Evolutionary conservation across 148 eudicot species (phyloP), one percentile per base, ranked within the genome.

Genomic region (Suaeda aralocaspica): DNA sequence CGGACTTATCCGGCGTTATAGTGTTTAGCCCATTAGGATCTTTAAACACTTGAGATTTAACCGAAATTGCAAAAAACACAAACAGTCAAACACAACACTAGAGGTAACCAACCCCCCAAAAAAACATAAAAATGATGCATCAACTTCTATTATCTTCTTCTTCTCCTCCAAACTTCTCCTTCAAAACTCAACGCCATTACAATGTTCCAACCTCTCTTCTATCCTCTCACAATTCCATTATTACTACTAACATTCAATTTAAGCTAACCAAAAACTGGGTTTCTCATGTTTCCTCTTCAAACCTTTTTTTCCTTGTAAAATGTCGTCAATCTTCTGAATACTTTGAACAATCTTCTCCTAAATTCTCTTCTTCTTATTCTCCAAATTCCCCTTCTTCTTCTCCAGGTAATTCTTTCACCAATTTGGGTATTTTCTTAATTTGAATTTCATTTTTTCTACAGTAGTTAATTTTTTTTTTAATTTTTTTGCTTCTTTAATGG

Each of bases 301-400:
- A 60, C 25, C 51, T 53, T 34, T 24, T 36, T 14, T 70, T 74
- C 67, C 69, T 84, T 50, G 77, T 84, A 1, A 82, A 75, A 68
- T 78, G 84, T 77, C 77, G 87, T 52, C 79, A 78, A 51, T 76
- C 84, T 13, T 72, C 80, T 8, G 82, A 80, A 16, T 74, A 76
- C 68, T 82, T 66, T 64, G 83, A 84, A 24, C 79, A 77, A 34
- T 80, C 82, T 50, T 48, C 67, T 31, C 82, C 81, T 4, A 67
- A 53, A n/a, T 77, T 77, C 19, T 77, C 79, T 14, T 50, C 71
- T 7, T 64, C 79, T 66, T 76, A 64, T 62, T 34, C 76, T 3
- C 72, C 80, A 5, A 67, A 51, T 71, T 29, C 66, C 49, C 56
- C 70, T 14, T 2, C 61, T n/a, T 12, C 66, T 66, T 39, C 75